Evolutionary conservation across 345 rosid species (phyloP).

Genomic region (Camelina sativa): DNA sequence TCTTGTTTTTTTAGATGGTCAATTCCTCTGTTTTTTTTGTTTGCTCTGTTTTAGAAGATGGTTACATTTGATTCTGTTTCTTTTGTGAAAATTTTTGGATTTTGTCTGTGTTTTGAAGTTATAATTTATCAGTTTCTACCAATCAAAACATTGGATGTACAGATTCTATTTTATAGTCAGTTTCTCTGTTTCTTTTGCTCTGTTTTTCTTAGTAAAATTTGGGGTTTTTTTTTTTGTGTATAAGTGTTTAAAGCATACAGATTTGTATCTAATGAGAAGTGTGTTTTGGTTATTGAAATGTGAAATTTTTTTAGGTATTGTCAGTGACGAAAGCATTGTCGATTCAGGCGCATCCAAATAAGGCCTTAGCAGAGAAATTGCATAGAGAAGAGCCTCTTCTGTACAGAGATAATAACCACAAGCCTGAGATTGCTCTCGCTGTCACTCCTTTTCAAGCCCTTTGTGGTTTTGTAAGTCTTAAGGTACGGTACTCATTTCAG

Average conservation of each 20-base stretch:
- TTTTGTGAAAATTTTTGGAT: background rate
- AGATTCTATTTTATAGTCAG: constrained; percentile 11
- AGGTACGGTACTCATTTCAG: constrained; percentile 59
- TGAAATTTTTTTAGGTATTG: constrained; percentile 59
- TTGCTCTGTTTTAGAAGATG: constrained; percentile 19
- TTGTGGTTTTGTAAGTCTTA: constrained; percentile 73
- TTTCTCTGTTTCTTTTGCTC: constrained; percentile 10
- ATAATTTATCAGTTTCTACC: background rate
- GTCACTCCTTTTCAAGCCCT: constrained; percentile 88
- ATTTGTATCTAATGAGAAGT: background rate
- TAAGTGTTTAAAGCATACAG: background rate
- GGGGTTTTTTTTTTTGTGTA: background rate
- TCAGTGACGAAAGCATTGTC: constrained; percentile 90
- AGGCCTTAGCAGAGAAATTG: constrained; percentile 69
- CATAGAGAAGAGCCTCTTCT: constrained; percentile 68
- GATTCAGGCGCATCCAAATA: constrained; percentile 98
- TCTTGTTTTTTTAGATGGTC: constrained; percentile 1
- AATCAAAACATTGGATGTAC: background rate
- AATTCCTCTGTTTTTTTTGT: too few species aligned
- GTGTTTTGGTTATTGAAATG: constrained; percentile 6
- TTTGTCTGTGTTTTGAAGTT: background rate
- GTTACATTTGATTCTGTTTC: constrained; percentile 25
- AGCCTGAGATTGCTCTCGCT: constrained; percentile 99
- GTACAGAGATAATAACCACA: constrained; percentile 84
- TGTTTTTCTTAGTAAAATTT: background rate